Conservation (phyloP, 371 early-diverging fungal genomes). For the Cokeromyces recurvatus region DNA sequence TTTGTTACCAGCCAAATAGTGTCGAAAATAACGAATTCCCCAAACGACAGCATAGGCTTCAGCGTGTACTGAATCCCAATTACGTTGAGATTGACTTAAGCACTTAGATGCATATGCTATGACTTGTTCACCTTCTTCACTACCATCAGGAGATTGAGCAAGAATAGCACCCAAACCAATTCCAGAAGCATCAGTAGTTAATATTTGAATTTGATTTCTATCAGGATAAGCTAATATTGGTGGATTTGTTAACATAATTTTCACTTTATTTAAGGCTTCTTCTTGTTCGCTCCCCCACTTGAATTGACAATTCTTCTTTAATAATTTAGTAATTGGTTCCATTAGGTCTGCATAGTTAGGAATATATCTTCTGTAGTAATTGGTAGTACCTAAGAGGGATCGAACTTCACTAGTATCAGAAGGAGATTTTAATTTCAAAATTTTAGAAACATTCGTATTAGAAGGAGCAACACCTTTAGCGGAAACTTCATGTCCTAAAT, state of each 20-base stretch:
- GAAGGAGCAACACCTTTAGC: background rate
- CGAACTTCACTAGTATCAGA: conserved; percentile 16
- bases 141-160: conserved; percentile 13
- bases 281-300: conserved; percentile 15
- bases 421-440: conserved; percentile 12
- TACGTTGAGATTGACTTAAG: background rate
- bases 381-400: conserved; percentile 14
- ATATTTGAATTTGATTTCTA: conserved; percentile 16
- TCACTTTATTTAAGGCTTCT: conserved; percentile 17
- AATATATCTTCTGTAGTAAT: conserved; percentile 29
- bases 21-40: background rate
- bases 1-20: background rate
- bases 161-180: conserved; percentile 33
- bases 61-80: background rate
- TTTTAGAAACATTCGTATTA: background rate
- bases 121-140: background rate
- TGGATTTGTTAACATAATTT: conserved; percentile 5
- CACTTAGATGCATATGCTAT: background rate
- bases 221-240: conserved; percentile 27
- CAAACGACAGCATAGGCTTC: background rate
- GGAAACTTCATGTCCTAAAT: conserved; percentile 29
- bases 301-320: conserved; percentile 3
- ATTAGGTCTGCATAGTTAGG: conserved; percentile 21
- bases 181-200: conserved; percentile 36
- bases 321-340: conserved; percentile 18